Percentiles rank a stretch among this genome's conserved stretches.
Evolutionary conservation across 1,284 basidiomycete species (phyloP).

Genomic region (Heterobasidion occidentale): DNA sequence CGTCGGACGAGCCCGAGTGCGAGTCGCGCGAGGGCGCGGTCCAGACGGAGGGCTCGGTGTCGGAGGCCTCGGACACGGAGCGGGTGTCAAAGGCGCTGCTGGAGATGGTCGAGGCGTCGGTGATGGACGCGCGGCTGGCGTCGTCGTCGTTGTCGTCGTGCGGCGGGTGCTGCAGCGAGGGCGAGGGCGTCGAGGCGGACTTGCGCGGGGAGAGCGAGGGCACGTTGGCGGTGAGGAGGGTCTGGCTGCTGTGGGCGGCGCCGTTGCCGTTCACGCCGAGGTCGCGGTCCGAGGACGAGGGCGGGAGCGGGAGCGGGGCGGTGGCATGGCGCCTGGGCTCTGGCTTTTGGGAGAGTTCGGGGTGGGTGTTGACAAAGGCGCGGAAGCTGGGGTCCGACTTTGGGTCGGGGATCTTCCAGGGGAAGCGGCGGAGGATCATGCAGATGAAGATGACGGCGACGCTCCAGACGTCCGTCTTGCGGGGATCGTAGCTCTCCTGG

Average conservation of each 20-base stretch:
- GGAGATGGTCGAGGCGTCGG: slow-evolving; percentile 2
- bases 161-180: neutral
- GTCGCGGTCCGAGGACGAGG: neutral
- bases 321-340: slow-evolving; percentile 12
- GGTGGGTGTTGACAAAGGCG: slow-evolving; percentile 88
- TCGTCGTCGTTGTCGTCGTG: slow-evolving; percentile 3
- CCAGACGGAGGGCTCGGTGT: slow-evolving; percentile 6
- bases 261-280: neutral
- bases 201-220: slow-evolving; percentile 1
- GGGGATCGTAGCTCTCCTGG: slow-evolving; percentile 82
- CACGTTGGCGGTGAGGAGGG: neutral
- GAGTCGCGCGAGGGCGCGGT: slow-evolving; percentile 6
- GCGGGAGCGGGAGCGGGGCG: neutral
- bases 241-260: neutral
- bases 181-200: slow-evolving; percentile 2
- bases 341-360: slow-evolving; percentile 55
- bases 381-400: slow-evolving; percentile 91
- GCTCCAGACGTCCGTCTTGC: slow-evolving; percentile 98
- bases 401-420: slow-evolving; percentile 97
- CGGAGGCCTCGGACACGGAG: slow-evolving; percentile 6
- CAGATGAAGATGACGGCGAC: slow-evolving; percentile 99
- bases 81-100: slow-evolving; percentile 8
- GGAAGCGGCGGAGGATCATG: slow-evolving; percentile 96
- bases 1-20: neutral
- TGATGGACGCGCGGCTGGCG: slow-evolving; percentile 4